These are phyloP conservation scores for Verbascum thapsus DNA, from an alignment of 257 asterid genomes.

Conservation along the genomic window DNA sequence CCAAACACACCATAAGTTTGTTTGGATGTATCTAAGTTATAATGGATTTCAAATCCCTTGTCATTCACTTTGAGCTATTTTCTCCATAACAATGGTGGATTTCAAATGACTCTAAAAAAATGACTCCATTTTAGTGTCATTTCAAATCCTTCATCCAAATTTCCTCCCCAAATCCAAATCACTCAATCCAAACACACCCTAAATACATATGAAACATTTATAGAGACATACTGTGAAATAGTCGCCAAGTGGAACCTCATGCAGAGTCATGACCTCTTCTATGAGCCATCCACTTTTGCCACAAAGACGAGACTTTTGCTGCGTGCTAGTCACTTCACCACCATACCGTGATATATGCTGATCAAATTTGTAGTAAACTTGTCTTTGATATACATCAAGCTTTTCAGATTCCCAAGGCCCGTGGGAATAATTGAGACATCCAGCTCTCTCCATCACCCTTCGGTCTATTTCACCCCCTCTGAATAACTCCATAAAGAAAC, in stretches of 20 bases:
- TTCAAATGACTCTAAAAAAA: too few relatives aligned
- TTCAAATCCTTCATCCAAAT: too few relatives aligned
- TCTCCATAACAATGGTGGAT: too few relatives aligned
- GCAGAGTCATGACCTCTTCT: constrained; percentile 97
- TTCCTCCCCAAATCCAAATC: too few relatives aligned
- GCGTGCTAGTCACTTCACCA: constrained; percentile 98
- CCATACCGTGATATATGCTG: constrained; percentile 73
- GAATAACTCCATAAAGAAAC: constrained; percentile 91
- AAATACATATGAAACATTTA: neutral
- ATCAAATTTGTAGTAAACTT: constrained; percentile 83
- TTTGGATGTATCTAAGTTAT: too few relatives aligned
- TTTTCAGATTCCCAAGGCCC: constrained; percentile 95
- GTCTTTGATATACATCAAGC: constrained; percentile 80
- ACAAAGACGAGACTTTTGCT: constrained; percentile 72
- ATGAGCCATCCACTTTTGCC: constrained; percentile 78
- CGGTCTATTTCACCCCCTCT: constrained; percentile 82
- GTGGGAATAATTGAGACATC: constrained; percentile 80
- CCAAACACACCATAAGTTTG: too few relatives aligned
- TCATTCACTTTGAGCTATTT: too few relatives aligned
- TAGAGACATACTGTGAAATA: constrained; percentile 67
- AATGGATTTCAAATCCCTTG: too few relatives aligned
- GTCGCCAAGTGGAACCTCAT: constrained; percentile 93
- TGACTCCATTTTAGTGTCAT: too few relatives aligned
- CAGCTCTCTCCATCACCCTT: constrained; percentile 87
- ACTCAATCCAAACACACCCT: too few relatives aligned